Evolutionary conservation across 352 stramenopile species (phyloP).

Genomic region (Phytophthora citricola): DNA sequence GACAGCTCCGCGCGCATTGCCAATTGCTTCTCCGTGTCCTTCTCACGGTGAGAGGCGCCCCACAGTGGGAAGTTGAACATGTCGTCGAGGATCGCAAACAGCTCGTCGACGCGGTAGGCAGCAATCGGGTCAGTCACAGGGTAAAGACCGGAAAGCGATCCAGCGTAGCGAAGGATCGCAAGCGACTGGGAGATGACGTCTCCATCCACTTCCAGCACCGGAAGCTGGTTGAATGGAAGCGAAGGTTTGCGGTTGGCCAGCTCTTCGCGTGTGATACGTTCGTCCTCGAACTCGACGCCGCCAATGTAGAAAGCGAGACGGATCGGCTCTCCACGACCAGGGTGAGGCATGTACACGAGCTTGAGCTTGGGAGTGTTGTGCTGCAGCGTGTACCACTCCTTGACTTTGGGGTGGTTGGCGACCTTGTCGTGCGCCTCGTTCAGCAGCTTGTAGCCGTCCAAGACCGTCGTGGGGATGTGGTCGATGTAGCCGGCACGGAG

Average conservation of each 20-base stretch:
- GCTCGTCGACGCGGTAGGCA: conserved; percentile 54
- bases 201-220: conserved; percentile 55
- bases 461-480: conserved; percentile 42
- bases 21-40: conserved; percentile 44
- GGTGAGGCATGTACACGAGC: conserved; percentile 64
- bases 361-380: conserved; percentile 43
- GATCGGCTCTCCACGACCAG: conserved; percentile 54
- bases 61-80: conserved; percentile 43
- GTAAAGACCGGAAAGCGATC: conserved; percentile 61
- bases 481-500: conserved; percentile 44
- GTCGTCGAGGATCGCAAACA: conserved; percentile 50
- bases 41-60: conserved; percentile 31
- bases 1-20: conserved; percentile 48
- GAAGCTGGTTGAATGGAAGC: conserved; percentile 57
- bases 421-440: conserved; percentile 41
- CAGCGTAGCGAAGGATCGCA: conserved; percentile 70
- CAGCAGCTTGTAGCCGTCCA: conserved; percentile 42
- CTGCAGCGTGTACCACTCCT: conserved; percentile 45
- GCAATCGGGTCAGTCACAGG: conserved; percentile 41
- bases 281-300: conserved; percentile 61
- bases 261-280: conserved; percentile 47
- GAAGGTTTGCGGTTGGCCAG: conserved; percentile 46
- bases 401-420: conserved; percentile 41
- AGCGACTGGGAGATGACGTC: conserved; percentile 59
- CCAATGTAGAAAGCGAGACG: conserved; percentile 59